Percentiles rank a stretch among this genome's conserved stretches.
Conservation (phyloP, 441 rosid species). For the Gossypium davidsonii region DNA sequence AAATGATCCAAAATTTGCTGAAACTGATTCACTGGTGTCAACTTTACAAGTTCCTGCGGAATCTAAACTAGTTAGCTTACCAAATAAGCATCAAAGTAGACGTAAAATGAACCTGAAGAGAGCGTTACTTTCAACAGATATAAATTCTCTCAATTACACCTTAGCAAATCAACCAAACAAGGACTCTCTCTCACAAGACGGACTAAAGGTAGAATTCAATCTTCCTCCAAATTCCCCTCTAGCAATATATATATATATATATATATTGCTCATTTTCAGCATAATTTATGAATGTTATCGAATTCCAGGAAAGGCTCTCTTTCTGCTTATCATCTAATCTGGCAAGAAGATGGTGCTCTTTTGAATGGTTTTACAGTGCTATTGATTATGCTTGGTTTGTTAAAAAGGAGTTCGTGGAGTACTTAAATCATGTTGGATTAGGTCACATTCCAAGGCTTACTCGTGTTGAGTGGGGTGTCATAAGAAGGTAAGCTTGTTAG, state of each 20-base stretch:
- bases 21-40: constrained; percentile 29
- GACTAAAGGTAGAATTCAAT: constrained; percentile 40
- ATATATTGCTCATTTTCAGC: background rate
- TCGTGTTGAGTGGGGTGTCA: constrained; percentile 97
- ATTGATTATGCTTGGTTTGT: constrained; percentile 99
- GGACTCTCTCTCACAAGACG: constrained; percentile 28
- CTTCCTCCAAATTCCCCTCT: background rate
- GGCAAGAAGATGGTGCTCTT: constrained; percentile 78
- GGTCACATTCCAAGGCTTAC: constrained; percentile 87
- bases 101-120: constrained; percentile 57
- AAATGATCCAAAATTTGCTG: constrained; percentile 37
- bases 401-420: constrained; percentile 84
- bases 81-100: constrained; percentile 45
- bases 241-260: background rate
- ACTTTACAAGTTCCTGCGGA: constrained; percentile 36
- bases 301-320: constrained; percentile 62
- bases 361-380: constrained; percentile 98
- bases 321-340: constrained; percentile 56
- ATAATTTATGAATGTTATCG: constrained; percentile 15
- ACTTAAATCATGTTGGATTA: constrained; percentile 88
- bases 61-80: constrained; percentile 31
- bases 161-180: constrained; percentile 29
- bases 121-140: constrained; percentile 33
- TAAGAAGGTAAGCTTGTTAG: constrained; percentile 58
- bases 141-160: constrained; percentile 33